Conservation (phyloP, 1,284 basidiomycete species). For the Apiotrichum sp. region DNA sequence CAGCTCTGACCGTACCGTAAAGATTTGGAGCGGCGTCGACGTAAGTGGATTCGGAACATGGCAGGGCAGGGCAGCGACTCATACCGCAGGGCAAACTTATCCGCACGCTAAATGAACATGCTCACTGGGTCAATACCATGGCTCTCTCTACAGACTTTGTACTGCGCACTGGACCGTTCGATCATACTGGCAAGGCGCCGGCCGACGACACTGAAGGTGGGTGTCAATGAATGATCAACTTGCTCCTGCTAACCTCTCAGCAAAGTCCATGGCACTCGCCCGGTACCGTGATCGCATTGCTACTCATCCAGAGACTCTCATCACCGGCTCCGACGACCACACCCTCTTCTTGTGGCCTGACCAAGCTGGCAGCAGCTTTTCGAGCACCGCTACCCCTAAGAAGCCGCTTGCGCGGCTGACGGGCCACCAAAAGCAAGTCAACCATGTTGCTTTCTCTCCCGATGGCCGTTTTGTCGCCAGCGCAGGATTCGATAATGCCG, state of each 20-base stretch:
- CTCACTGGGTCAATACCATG: conserved; percentile 97
- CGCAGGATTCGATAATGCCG: conserved; percentile 85
- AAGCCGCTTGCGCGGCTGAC: conserved; percentile 85
- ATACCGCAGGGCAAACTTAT: conserved; percentile 52
- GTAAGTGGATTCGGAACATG: conserved; percentile 47
- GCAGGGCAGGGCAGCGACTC: not conserved
- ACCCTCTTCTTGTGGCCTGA: conserved; percentile 86
- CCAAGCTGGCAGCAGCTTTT: conserved; percentile 52
- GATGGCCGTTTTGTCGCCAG: conserved; percentile 88
- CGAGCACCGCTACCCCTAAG: conserved; percentile 50
- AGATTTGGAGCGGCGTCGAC: conserved; percentile 82
- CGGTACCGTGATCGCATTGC: conserved; percentile 66
- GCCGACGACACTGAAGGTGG: conserved; percentile 66
- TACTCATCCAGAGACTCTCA: conserved; percentile 71
- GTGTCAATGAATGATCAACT: conserved; percentile 44
- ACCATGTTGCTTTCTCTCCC: conserved; percentile 92
- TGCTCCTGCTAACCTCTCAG: conserved; percentile 30
- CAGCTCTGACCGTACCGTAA: conserved; percentile 85
- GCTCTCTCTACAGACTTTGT: conserved; percentile 94
- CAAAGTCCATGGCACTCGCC: conserved; percentile 64
- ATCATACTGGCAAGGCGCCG: conserved; percentile 72
- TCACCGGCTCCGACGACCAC: conserved; percentile 91
- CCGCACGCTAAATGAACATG: conserved; percentile 80
- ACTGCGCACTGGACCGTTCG: conserved; percentile 88
- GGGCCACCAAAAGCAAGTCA: conserved; percentile 92